These are phyloP conservation scores for Monilinia laxa DNA, from an alignment of 2,329 filamentous ascomycete species.

Conservation along the genomic window DNA sequence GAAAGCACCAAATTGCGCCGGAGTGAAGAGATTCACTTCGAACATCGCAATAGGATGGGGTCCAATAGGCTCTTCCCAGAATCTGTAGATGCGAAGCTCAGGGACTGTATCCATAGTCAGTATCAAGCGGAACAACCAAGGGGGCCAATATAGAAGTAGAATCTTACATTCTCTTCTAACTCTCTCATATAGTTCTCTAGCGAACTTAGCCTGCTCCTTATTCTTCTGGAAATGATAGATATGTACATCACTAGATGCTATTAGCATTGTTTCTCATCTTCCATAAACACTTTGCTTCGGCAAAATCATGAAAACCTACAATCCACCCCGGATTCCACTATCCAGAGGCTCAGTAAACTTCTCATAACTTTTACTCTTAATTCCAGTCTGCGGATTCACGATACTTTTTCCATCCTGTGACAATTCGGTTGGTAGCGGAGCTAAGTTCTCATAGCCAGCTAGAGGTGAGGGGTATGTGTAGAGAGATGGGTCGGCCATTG, in stretches of 20 bases:
- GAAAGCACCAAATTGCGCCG: conserved; percentile 85
- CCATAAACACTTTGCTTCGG: neutral
- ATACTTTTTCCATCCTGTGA: conserved; percentile 74
- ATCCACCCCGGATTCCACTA: conserved; percentile 67
- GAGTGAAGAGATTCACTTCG: conserved; percentile 84
- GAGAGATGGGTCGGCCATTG: conserved; percentile 51
- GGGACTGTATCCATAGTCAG: conserved; percentile 57
- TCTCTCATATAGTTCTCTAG: conserved; percentile 71
- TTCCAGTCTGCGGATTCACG: conserved; percentile 61
- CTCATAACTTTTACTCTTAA: conserved; percentile 67
- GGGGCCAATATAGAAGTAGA: conserved; percentile 10
- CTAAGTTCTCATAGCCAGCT: conserved; percentile 49
- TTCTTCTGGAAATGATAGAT: conserved; percentile 76
- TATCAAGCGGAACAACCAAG: conserved; percentile 6
- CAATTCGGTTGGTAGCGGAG: conserved; percentile 46
- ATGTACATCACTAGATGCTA: conserved; percentile 64
- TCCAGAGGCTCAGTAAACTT: conserved; percentile 67
- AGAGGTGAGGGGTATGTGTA: conserved; percentile 54
- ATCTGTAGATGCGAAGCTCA: conserved; percentile 75
- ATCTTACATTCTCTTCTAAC: conserved; percentile 74
- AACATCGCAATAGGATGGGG: conserved; percentile 88
- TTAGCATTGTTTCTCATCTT: conserved; percentile 6
- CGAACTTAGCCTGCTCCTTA: conserved; percentile 62
- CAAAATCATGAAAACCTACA: conserved; percentile 50
- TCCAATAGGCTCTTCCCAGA: conserved; percentile 76